phyloP scores from a whole-genome alignment of 345 rosid species.

The Eucalyptus marginata region DNA sequence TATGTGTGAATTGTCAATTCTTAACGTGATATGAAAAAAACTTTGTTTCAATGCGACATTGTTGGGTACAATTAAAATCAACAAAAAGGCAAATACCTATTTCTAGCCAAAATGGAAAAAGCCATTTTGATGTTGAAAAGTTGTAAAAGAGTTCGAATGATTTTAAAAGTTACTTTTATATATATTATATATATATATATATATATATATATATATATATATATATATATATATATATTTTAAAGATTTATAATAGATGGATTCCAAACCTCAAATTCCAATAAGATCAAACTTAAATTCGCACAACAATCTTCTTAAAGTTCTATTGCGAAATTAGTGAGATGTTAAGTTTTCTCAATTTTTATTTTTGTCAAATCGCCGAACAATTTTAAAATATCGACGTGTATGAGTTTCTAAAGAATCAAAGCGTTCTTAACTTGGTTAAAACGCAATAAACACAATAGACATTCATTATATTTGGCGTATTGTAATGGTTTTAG shows the following conservation, averaged over 20 bases:
- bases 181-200: too few relatives aligned
- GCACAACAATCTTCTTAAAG: accelerated
- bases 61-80: background rate
- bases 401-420: background rate
- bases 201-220: too few relatives aligned
- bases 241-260: background rate
- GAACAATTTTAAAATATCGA: background rate
- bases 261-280: background rate
- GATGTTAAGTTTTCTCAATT: background rate
- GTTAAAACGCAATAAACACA: accelerated
- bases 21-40: background rate
- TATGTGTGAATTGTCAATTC: background rate
- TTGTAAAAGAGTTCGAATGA: background rate
- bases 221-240: background rate
- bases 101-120: background rate
- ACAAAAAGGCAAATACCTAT: background rate
- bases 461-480: background rate
- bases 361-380: too few relatives aligned
- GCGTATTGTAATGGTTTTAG: accelerated
- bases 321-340: accelerated
- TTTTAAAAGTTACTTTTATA: background rate
- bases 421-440: accelerated
- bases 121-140: accelerated
- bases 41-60: background rate
- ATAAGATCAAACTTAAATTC: background rate